Evolutionary conservation across 1,139 yeast genomes (phyloP), one percentile per base, ranked within the genome.

Genomic region (Scheffersomyces illinoinensis): DNA sequence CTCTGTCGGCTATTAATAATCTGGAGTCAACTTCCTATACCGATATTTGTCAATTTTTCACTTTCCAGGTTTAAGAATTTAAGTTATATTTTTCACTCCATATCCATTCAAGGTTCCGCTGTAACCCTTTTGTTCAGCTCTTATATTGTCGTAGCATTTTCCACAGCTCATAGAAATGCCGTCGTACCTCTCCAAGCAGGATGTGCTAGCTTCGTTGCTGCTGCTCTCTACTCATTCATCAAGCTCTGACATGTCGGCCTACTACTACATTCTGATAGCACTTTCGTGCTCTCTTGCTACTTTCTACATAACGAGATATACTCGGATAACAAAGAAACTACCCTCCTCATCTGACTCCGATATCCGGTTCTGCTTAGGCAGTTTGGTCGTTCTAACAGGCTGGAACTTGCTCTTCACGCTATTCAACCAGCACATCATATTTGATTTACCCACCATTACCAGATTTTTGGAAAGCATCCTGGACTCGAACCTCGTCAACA

Each of bases 361-460:
- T 18, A 18, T 51, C n/a, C 56, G 54, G 19, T 48, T 48, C 54
- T 26, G 54, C 26, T 50, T 47, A 6, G 39, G 51, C 5, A 23
- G 47, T n/a, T 47, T 57, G 19, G 50, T 57, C 18, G 54, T 51
- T 20, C 50, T 54, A 24, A 54, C 47, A 8, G 50, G 33, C 20
- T 57, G 58, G 58, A 51, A 52, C 47, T 39, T 50, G 19, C 17
- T 52, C 6, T 47, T 57, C 48, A 54, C 52, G 4, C 24, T 51
- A 33, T 26, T 23, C 10, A 52, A 49, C 54, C 49, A 51, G 17
- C 24, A 43, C 23, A 54, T 57, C 26, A 39, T 57, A 8, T 52
- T 57, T 17, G 56, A 57, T 33, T 47, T 57, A 24, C 54, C 50
- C 17, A 33, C 43, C 33, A 20, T 53, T 6, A 47, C 26, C 19